A percentile compares a stretch with the other conserved stretches of the same genome.
Conservation (phyloP, 2,329 filamentous ascomycete species). For the Magnaporthiopsis rhizophila region DNA sequence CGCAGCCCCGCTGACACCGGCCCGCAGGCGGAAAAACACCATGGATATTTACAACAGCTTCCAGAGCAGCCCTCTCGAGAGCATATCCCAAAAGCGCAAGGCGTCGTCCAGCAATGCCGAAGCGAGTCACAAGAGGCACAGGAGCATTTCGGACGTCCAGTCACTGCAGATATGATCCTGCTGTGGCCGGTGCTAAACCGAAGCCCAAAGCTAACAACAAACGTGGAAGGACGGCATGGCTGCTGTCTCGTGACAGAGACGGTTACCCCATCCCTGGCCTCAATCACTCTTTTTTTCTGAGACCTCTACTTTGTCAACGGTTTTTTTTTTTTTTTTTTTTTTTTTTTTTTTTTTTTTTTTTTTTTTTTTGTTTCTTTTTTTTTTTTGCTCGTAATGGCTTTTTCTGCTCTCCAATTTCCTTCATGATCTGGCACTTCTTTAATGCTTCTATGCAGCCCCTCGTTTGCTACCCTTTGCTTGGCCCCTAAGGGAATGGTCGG, state of each 20-base stretch:
- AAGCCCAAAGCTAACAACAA: neutral
- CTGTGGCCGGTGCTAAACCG: neutral
- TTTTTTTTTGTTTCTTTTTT: too few relatives aligned
- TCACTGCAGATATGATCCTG: slow-evolving; percentile 9
- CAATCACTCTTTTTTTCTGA: neutral
- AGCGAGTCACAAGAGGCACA: slow-evolving; percentile 44
- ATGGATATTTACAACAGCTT: slow-evolving; percentile 24
- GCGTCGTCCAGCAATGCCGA: slow-evolving; percentile 32
- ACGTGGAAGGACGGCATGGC: slow-evolving; percentile 9
- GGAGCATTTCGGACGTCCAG: slow-evolving; percentile 51
- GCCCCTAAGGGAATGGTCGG: neutral
- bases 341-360: neutral
- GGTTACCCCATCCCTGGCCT: slow-evolving; percentile 8
- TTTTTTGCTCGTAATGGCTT: neutral
- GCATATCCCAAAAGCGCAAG: slow-evolving; percentile 46
- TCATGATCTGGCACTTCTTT: neutral
- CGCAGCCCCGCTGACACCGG: slow-evolving; percentile 59
- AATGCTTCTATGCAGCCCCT: neutral
- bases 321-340: neutral
- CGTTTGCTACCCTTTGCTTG: neutral
- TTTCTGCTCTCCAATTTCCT: neutral
- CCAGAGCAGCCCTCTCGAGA: slow-evolving; percentile 41
- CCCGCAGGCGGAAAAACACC: slow-evolving; percentile 45
- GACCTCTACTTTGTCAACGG: neutral
- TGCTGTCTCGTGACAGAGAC: slow-evolving; percentile 4